Conservation (phyloP, 805 yeast species). For the Deakozyma indianensis region DNA sequence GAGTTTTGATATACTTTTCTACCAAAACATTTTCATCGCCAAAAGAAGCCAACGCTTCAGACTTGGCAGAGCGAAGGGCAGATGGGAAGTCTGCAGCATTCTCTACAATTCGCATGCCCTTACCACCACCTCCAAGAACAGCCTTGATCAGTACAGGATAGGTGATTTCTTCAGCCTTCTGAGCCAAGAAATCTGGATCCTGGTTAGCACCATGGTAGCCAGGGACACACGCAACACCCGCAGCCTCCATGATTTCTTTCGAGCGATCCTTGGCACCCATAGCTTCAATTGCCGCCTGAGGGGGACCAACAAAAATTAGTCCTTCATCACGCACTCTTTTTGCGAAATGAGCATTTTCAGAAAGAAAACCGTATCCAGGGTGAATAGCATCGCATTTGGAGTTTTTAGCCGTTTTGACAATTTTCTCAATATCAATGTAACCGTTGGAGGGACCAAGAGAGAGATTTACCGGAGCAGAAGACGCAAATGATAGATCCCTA, state of each 20-base stretch:
- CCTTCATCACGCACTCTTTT: slow-evolving; percentile 19
- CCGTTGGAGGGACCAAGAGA: slow-evolving; percentile 12
- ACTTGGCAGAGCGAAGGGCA: slow-evolving; percentile 37
- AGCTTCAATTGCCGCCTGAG: slow-evolving; percentile 19
- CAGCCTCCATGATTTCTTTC: slow-evolving; percentile 19
- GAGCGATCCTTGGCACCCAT: slow-evolving; percentile 22
- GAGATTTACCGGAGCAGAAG: slow-evolving; percentile 11
- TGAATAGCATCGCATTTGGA: slow-evolving; percentile 24
- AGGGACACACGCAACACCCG: slow-evolving; percentile 21
- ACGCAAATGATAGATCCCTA: slow-evolving; percentile 14
- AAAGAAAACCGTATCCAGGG: slow-evolving; percentile 44
- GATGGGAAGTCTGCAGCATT: slow-evolving; percentile 31
- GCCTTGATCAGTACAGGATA: slow-evolving; percentile 44
- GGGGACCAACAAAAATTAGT: slow-evolving; percentile 21
- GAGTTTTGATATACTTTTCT: slow-evolving; percentile 40
- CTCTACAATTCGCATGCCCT: slow-evolving; percentile 41
- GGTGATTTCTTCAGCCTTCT: slow-evolving; percentile 17
- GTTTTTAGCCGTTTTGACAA: slow-evolving; percentile 1
- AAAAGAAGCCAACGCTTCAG: slow-evolving; percentile 39
- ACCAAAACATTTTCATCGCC: slow-evolving; percentile 42
- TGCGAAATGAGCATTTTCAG: slow-evolving; percentile 27
- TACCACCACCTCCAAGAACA: slow-evolving; percentile 48
- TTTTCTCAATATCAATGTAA: slow-evolving; percentile 4
- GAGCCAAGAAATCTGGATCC: slow-evolving; percentile 14
- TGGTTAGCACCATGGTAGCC: slow-evolving; percentile 21